These are phyloP conservation scores for Heimioporus sp. DNA, from an alignment of 768 basidiomycete species.

Conservation along the genomic window DNA sequence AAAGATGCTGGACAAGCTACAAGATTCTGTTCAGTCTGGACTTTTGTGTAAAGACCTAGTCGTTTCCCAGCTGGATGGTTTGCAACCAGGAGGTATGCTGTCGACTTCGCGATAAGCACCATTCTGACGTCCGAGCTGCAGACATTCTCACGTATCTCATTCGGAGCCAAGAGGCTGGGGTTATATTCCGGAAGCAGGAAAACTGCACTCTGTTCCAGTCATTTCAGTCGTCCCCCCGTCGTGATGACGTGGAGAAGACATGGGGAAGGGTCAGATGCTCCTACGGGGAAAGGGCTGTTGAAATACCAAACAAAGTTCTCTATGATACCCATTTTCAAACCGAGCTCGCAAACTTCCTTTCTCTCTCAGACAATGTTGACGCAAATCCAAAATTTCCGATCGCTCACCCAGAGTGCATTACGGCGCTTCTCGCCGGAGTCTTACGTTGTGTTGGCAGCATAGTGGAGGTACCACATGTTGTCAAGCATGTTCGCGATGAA, in stretches of 20 bases:
- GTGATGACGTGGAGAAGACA: background rate
- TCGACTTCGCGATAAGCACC: too few species aligned
- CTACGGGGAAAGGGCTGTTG: slow-evolving; percentile 1
- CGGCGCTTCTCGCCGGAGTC: slow-evolving; percentile 24
- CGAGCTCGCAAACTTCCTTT: slow-evolving; percentile 20
- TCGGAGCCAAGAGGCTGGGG: slow-evolving; percentile 40
- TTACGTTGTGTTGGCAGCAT: slow-evolving; percentile 9
- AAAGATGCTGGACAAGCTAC: slow-evolving; percentile 5
- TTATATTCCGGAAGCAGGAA: slow-evolving; percentile 33
- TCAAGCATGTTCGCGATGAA: slow-evolving; percentile 23
- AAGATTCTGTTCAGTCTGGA: background rate
- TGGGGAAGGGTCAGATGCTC: slow-evolving; percentile 15
- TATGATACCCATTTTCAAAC: slow-evolving; percentile 9
- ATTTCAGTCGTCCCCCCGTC: slow-evolving; percentile 39
- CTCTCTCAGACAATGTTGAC: slow-evolving; percentile 7
- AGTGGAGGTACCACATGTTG: slow-evolving; percentile 15
- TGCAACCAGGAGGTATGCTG: slow-evolving; percentile 1
- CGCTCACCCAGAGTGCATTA: slow-evolving; percentile 18
- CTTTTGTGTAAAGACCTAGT: too few species aligned
- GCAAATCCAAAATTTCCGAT: background rate
- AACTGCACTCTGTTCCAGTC: slow-evolving; percentile 33
- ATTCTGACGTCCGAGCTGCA: slow-evolving; percentile 7
- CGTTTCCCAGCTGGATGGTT: background rate
- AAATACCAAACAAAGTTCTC: slow-evolving; percentile 6
- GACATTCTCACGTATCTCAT: slow-evolving; percentile 38